Percentiles rank a stretch among this genome's conserved stretches.
These are phyloP conservation scores for Amphirosellinia nigrospora DNA, from an alignment of 495 filamentous ascomycete genomes.

Conservation along the genomic window DNA sequence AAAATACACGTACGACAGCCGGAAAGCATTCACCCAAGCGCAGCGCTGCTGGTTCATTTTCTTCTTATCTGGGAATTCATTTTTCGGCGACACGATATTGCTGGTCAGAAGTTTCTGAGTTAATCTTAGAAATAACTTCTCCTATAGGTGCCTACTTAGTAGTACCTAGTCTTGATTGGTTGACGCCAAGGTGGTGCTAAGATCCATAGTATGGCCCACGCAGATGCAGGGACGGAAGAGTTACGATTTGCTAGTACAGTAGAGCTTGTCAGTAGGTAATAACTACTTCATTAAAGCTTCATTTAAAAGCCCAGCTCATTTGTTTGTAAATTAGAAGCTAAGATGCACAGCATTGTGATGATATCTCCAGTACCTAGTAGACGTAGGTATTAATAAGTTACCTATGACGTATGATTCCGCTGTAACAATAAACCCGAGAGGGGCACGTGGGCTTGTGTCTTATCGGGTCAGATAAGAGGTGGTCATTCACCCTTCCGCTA, in stretches of 20 bases:
- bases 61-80: neutral
- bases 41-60: neutral
- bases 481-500: neutral
- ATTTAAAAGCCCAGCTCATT: too few relatives aligned
- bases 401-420: conserved; percentile 15
- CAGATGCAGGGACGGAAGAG: neutral
- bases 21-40: neutral
- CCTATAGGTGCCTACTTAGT: too few relatives aligned
- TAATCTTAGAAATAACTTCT: too few relatives aligned
- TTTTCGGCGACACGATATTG: neutral
- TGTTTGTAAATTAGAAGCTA: neutral
- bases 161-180: neutral
- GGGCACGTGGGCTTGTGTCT: neutral
- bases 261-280: neutral
- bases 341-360: neutral
- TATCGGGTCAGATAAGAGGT: neutral
- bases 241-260: neutral
- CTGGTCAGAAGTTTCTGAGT: too few relatives aligned
- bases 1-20: neutral
- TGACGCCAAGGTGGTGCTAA: neutral
- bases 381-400: neutral
- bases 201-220: neutral
- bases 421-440: conserved; percentile 1
- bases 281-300: too few relatives aligned
- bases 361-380: too few relatives aligned